Evolutionary conservation across 176 grass and related monocot genomes (phyloP), one percentile per base, ranked within the genome.

Genomic region (Bolboschoenus planiculmis): DNA sequence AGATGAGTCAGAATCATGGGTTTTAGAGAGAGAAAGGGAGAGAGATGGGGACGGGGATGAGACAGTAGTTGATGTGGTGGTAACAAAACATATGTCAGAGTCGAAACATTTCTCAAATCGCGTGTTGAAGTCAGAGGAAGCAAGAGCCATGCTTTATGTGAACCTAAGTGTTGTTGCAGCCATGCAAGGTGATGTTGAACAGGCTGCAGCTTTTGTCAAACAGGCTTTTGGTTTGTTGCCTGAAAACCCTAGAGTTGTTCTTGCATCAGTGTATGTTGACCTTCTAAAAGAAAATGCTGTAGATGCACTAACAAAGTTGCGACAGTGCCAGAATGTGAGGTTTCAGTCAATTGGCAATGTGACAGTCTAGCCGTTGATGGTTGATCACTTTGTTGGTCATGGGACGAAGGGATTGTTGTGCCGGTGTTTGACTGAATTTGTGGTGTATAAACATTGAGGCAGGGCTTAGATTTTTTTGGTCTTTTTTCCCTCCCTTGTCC

Each of bases 201-300:
- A 89, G 79, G 91, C 94, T 30, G 84, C 47, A 42, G 70, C 83
- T 78, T 85, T 94, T 62, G 83, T 90, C 55, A 91, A 79, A 53
- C 88, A 89, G 42, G 92, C 88, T 86, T 61, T 88, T 23, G 58
- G 71, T 64, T 54, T 78, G 29, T 55, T 92, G 71, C 94, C 94
- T 66, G 81, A 92, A 78, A 90, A 88, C 53, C 85, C 91, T 27
- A 89, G 90, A 82, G 91, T 87, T 81, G 43, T 95, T 71, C 87
- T 99, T 57, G 91, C 91, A 48, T 86, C 89, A 43, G 56, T 95
- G 20, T 99, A 93, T 85, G 59, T 99, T 78, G 96, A 99, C 83
- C 92, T 99, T 90, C 85, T 91, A 35, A 88, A 84, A 55, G 93
- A 89, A 29, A 95, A 90, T 68, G 29, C 77, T n/a, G 88, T 87